phyloP scores from a whole-genome alignment of 768 basidiomycete genomes.

The Tephrocybe sp. region DNA sequence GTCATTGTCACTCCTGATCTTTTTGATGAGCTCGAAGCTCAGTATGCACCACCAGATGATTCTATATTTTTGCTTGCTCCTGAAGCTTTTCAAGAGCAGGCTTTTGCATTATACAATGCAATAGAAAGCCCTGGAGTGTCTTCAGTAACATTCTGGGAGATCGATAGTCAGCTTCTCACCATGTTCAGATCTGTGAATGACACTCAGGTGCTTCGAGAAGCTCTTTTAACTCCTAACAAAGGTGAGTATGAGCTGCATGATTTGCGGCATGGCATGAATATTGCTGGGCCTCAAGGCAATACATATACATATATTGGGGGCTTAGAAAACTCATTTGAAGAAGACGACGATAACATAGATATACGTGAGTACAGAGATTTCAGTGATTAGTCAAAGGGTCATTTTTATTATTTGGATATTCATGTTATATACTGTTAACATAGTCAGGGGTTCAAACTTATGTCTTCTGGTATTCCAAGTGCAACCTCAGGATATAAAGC shows the following conservation, averaged over 20 bases:
- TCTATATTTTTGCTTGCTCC: constrained; percentile 19
- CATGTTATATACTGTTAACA: neutral
- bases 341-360: neutral
- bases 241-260: constrained; percentile 4
- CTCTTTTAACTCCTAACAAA: no score
- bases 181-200: neutral
- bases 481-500: constrained; percentile 3
- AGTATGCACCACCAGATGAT: constrained; percentile 17
- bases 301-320: constrained; percentile 6
- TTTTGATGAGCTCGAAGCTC: constrained; percentile 12
- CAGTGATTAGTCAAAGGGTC: neutral
- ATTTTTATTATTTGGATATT: neutral
- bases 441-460: neutral
- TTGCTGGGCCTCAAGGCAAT: constrained; percentile 8
- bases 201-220: neutral
- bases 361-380: constrained; percentile 3
- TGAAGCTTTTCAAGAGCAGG: constrained; percentile 10
- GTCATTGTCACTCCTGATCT: constrained; percentile 15
- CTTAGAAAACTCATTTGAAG: constrained; percentile 8
- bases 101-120: constrained; percentile 8
- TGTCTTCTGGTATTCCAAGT: neutral
- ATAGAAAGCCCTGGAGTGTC: constrained; percentile 13
- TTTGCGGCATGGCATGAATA: constrained; percentile 12
- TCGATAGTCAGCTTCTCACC: constrained; percentile 8
- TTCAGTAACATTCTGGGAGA: constrained; percentile 10